phyloP scores from a whole-genome alignment of 192 early-diverging fungal genomes.

The Gonapodya sp. region DNA sequence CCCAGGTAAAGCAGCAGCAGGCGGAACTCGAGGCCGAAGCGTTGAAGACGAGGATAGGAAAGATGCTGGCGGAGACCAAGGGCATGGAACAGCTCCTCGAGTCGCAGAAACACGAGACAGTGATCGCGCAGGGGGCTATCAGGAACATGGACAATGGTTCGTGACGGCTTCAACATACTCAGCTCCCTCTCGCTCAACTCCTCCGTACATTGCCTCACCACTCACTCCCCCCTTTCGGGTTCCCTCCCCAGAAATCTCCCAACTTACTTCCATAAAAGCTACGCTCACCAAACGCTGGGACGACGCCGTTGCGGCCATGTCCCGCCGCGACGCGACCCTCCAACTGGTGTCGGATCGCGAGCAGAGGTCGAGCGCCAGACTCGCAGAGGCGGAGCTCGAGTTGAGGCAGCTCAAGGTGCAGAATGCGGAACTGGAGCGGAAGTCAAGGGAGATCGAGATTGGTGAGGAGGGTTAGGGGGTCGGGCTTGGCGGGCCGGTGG shows the following conservation, averaged over 20 bases:
- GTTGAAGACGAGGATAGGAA: background rate
- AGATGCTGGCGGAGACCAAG: constrained; percentile 13
- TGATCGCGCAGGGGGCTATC: constrained; percentile 11
- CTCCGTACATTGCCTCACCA: background rate
- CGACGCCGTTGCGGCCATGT: constrained; percentile 10
- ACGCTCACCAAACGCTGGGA: constrained; percentile 9
- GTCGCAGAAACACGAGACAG: constrained; percentile 12
- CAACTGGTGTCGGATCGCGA: constrained; percentile 10
- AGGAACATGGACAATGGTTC: constrained; percentile 11
- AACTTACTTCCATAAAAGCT: constrained; percentile 7
- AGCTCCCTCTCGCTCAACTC: too few species aligned
- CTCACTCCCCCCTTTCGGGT: background rate
- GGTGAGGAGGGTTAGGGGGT: background rate
- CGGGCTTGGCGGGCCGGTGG: background rate
- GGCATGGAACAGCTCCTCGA: constrained; percentile 9
- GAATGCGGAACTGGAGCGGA: background rate
- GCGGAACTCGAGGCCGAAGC: background rate
- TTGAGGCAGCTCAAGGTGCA: background rate
- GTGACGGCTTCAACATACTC: background rate
- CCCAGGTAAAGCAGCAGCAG: background rate
- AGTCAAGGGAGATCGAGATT: background rate
- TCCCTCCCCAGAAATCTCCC: background rate
- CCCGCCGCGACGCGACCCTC: constrained; percentile 3
- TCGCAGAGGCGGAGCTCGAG: background rate
- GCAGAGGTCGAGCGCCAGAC: background rate